Conservation (phyloP, 2,329 filamentous ascomycete species). For the Aureobasidium sp. region DNA sequence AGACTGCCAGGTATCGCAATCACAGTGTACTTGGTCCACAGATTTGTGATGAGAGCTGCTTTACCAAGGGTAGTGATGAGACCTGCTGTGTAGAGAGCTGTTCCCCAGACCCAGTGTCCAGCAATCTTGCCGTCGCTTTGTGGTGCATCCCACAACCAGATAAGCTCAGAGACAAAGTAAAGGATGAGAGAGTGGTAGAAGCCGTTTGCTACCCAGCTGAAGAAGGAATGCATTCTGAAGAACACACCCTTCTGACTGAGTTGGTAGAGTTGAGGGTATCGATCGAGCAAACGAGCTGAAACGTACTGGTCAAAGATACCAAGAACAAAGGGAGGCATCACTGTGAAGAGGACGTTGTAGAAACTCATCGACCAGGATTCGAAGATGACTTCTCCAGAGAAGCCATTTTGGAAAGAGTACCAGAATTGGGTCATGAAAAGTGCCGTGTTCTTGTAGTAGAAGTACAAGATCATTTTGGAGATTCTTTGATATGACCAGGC, state of each 20-base stretch:
- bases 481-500: constrained; percentile 97
- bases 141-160: constrained; percentile 74
- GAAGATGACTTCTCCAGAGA: constrained; percentile 95
- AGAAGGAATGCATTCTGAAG: constrained; percentile 88
- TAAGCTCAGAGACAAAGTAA: constrained; percentile 74
- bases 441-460: constrained; percentile 98
- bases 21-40: constrained; percentile 98
- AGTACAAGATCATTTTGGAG: constrained; percentile 94
- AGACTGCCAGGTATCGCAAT: constrained; percentile 92
- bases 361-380: constrained; percentile 99
- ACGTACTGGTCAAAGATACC: constrained; percentile 98
- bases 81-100: constrained; percentile 87
- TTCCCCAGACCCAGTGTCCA: constrained; percentile 97
- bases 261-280: constrained; percentile 92
- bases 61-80: constrained; percentile 90
- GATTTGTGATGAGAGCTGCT: constrained; percentile 87
- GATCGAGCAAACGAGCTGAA: constrained; percentile 82
- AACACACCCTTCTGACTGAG: constrained; percentile 89
- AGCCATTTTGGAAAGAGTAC: constrained; percentile 98
- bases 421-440: constrained; percentile 99
- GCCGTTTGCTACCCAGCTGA: constrained; percentile 85
- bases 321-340: constrained; percentile 84
- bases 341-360: constrained; percentile 98
- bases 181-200: constrained; percentile 92
- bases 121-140: constrained; percentile 71